A percentile compares a stretch with the other conserved stretches of the same genome.
These are phyloP conservation scores for Candida alai DNA, from an alignment of 805 yeast species.

Conservation along the genomic window DNA sequence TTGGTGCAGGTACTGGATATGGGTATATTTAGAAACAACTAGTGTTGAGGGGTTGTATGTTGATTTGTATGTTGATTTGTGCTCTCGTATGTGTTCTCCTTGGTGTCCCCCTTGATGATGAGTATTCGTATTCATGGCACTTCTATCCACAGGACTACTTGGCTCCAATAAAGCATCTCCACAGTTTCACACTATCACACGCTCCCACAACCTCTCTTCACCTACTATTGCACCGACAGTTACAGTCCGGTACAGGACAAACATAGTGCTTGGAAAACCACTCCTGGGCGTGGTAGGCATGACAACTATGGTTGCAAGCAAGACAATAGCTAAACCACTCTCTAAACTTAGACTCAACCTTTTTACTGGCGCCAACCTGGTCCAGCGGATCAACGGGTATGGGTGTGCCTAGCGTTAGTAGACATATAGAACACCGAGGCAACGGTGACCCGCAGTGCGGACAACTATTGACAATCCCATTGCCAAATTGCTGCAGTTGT, in stretches of 20 bases:
- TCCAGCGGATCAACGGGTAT: conserved; percentile 41
- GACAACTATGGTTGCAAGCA: conserved; percentile 90
- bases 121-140: no score
- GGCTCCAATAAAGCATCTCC: no score
- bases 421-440: conserved; percentile 88
- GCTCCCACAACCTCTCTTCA: no score
- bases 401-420: conserved; percentile 71
- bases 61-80: no score
- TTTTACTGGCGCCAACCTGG: conserved; percentile 12
- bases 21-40: no score
- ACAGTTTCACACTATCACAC: no score
- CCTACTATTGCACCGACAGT: conserved; percentile 71
- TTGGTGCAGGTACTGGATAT: no score
- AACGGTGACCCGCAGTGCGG: conserved; percentile 84
- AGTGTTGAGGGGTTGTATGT: no score
- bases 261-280: conserved; percentile 87
- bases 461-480: conserved; percentile 42
- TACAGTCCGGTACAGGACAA: conserved; percentile 94
- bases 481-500: conserved; percentile 10
- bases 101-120: no score
- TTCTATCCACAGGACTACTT: no score
- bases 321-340: conserved; percentile 92
- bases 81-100: no score
- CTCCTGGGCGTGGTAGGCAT: conserved; percentile 92
- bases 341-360: conserved; percentile 46